These are phyloP conservation scores for Microsporum ferrugineum DNA, from an alignment of 2,329 filamentous ascomycete genomes.

Conservation along the genomic window DNA sequence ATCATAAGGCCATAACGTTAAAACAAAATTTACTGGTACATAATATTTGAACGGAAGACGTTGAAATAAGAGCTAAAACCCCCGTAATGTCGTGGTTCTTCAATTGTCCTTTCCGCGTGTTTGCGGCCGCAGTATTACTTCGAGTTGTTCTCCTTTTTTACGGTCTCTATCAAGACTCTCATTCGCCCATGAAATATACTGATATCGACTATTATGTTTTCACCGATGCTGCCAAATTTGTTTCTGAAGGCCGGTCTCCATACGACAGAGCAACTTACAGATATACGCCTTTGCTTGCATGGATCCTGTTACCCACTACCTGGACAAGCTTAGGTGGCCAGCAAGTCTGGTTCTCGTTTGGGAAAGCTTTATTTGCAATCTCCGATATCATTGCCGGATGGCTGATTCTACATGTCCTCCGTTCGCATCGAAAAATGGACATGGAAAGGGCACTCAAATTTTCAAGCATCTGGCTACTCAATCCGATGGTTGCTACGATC, in stretches of 20 bases:
- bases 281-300: conserved; percentile 88
- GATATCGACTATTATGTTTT: conserved; percentile 99
- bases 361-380: conserved; percentile 74
- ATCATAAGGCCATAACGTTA: not conserved
- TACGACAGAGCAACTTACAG: conserved; percentile 90
- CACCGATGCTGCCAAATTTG: conserved; percentile 79
- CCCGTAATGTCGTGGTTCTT: conserved; percentile 18
- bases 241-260: conserved; percentile 57
- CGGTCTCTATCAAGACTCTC: conserved; percentile 81
- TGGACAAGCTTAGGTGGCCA: conserved; percentile 32
- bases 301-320: conserved; percentile 74
- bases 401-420: conserved; percentile 53
- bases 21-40: not conserved
- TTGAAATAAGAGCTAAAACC: not conserved
- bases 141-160: conserved; percentile 69
- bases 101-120: conserved; percentile 24
- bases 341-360: conserved; percentile 59
- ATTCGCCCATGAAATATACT: conserved; percentile 91
- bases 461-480: conserved; percentile 82
- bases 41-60: not conserved
- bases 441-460: conserved; percentile 55
- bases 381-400: conserved; percentile 78
- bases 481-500: conserved; percentile 96
- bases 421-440: conserved; percentile 38
- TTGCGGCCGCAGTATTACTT: conserved; percentile 43